Percentiles rank a stretch among this genome's conserved stretches.
These are phyloP conservation scores for Coprinopsis sp. DNA, from an alignment of 768 basidiomycete genomes.

Conservation along the genomic window DNA sequence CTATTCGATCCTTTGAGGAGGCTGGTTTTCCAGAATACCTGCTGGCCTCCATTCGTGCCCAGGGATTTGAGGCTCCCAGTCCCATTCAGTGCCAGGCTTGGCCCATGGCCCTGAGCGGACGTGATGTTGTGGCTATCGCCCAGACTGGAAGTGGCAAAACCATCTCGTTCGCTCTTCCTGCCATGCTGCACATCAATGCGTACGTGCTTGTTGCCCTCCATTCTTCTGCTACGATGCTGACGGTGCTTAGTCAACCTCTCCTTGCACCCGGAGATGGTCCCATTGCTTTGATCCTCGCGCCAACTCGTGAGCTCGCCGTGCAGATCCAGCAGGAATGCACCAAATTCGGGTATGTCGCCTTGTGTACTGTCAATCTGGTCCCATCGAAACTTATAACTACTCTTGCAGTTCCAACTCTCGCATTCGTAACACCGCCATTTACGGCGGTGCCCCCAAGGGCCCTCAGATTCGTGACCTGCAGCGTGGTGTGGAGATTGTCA, in stretches of 20 bases:
- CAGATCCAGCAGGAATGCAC: constrained; percentile 99
- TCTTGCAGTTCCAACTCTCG: constrained; percentile 72
- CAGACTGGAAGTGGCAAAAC: constrained; percentile 99
- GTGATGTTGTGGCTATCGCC: constrained; percentile 94
- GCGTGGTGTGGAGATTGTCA: constrained; percentile 95
- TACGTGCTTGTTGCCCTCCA: constrained; percentile 34
- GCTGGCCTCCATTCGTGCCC: constrained; percentile 86
- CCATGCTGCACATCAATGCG: constrained; percentile 99
- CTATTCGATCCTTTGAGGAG: constrained; percentile 90
- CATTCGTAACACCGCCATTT: constrained; percentile 98
- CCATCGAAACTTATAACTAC: background rate
- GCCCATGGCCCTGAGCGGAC: constrained; percentile 96
- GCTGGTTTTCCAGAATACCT: constrained; percentile 96
- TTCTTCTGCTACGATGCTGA: constrained; percentile 3
- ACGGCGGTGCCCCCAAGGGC: constrained; percentile 98
- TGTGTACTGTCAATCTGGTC: constrained; percentile 9
- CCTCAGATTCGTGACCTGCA: constrained; percentile 97
- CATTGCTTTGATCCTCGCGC: constrained; percentile 93
- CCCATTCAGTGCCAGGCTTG: constrained; percentile 99
- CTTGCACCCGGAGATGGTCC: constrained; percentile 93
- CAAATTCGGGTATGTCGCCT: constrained; percentile 77
- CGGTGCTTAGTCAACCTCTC: constrained; percentile 70
- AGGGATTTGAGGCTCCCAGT: constrained; percentile 88
- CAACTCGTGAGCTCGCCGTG: constrained; percentile 96
- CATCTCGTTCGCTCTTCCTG: constrained; percentile 95